These are phyloP conservation scores for Wakefieldia striispora DNA, from an alignment of 768 basidiomycete species.

Conservation along the genomic window DNA sequence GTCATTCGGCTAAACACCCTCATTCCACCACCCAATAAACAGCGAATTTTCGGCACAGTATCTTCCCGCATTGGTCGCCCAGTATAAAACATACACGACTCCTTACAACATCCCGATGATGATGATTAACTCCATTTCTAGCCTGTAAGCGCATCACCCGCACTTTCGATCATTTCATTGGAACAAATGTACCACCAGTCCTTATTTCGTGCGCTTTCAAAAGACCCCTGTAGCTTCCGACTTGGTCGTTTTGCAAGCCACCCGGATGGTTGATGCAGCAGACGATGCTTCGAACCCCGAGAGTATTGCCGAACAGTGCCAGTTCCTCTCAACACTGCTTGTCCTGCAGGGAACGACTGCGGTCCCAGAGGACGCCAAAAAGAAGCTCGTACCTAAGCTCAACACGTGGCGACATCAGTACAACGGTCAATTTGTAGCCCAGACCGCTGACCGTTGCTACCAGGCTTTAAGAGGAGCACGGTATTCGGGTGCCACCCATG, in stretches of 20 bases:
- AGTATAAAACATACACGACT: constrained; percentile 26
- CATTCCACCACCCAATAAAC: constrained; percentile 15
- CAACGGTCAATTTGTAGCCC: constrained; percentile 29
- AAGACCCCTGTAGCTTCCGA: constrained; percentile 31
- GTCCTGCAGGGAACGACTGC: constrained; percentile 35
- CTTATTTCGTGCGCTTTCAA: constrained; percentile 42
- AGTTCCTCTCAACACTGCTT: constrained; percentile 41
- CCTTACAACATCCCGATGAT: constrained; percentile 24
- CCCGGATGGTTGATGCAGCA: constrained; percentile 29
- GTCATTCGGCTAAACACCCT: not conserved
- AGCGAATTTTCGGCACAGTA: constrained; percentile 37
- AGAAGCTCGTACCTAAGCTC: constrained; percentile 34
- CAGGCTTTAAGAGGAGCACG: constrained; percentile 27
- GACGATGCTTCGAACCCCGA: constrained; percentile 12
- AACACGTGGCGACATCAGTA: constrained; percentile 31
- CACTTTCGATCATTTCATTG: not conserved
- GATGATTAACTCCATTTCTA: constrained; percentile 35
- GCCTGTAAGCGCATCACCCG: constrained; percentile 28
- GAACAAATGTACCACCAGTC: constrained; percentile 20
- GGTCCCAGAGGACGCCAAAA: constrained; percentile 33
- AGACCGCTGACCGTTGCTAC: constrained; percentile 38
- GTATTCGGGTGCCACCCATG: constrained; percentile 19
- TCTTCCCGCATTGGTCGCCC: constrained; percentile 33
- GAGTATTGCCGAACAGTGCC: constrained; percentile 35
- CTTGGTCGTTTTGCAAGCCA: constrained; percentile 36